Conservation (phyloP, 768 basidiomycete species). For the Austroboletus festivus region DNA sequence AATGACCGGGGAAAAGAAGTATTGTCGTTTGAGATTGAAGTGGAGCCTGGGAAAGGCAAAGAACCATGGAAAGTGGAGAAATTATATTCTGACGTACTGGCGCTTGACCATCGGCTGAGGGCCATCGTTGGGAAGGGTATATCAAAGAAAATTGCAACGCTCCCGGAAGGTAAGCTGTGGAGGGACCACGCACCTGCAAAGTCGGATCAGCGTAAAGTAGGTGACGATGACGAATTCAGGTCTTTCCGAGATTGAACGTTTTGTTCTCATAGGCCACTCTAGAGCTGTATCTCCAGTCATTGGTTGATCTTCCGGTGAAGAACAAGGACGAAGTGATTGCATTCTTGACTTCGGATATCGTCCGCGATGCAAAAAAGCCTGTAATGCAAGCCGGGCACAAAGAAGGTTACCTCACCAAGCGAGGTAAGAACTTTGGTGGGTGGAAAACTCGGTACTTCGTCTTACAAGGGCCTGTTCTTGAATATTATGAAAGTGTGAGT, state of each 20-base stretch:
- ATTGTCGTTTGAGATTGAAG: conserved; percentile 77
- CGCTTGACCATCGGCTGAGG: conserved; percentile 77
- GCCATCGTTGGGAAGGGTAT: conserved; percentile 53
- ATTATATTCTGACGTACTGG: conserved; percentile 89
- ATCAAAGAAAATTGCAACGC: conserved; percentile 69
- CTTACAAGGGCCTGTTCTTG: conserved; percentile 82
- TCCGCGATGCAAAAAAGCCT: conserved; percentile 70
- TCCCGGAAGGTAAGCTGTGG: conserved; percentile 94
- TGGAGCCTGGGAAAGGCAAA: conserved; percentile 70
- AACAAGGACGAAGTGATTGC: conserved; percentile 87
- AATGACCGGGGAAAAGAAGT: conserved; percentile 93
- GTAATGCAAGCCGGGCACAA: conserved; percentile 83
- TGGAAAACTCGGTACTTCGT: conserved; percentile 98
- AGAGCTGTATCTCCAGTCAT: conserved; percentile 81
- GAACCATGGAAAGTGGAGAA: conserved; percentile 87
- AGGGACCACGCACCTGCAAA: conserved; percentile 96
- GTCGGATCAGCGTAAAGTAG: conserved; percentile 92
- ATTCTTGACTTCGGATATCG: conserved; percentile 89
- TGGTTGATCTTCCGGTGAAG: conserved; percentile 79
- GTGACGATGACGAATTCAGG: conserved; percentile 17
- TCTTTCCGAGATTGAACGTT: conserved; percentile 8
- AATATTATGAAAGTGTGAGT: conserved; percentile 95
- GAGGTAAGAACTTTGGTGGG: conserved; percentile 96
- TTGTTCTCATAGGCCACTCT: conserved; percentile 55
- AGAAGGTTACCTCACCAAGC: conserved; percentile 93